Evolutionary conservation across 139 green algal genomes (phyloP), one percentile per base, ranked within the genome.

Genomic region (Limnomonas spitsbergensis): DNA sequence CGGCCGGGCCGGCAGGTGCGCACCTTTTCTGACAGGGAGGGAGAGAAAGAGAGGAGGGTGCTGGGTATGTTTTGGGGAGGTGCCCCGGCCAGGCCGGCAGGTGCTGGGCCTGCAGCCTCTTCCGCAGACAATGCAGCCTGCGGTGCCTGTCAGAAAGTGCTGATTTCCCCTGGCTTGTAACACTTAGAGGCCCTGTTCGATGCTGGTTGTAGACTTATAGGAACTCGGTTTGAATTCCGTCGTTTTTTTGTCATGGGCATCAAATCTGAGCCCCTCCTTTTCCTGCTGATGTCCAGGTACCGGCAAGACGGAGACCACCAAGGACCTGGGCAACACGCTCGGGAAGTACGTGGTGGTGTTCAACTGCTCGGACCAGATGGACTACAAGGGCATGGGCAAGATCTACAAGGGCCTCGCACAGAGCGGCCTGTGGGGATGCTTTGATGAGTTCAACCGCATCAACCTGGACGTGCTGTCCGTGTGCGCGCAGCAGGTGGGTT

Each of bases 371-470:
- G 94, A 98, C 86, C 95, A 97, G 88, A 96, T 98, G 89, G 94
- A 98, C 88, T 95, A 95, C 92, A 97, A 87, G 84, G 93, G 90
- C 80, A 97, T 97, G 89, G 95, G 94, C 81, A 97, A 97, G 73
- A 98, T 98, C 86, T 98, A 95, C 90, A 97, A 97, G 88, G 95
- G 95, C 37, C 87, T 98, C 74, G 95, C 95, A 1, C 94, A 98
- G 88, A 91, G 78, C 27, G 95, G 95, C 36, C 88, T 98, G 54
- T 98, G 95, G 95, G 92, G 93, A 38, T 98, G 94, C 89, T 97
- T 98, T 69, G 95, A 98, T 80, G 95, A 98, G 87, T 98, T 98
- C 91, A 98, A 98, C 86, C 90, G 95, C 82, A 98, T 98, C 92
- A 97, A 97, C 88, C 86, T 98, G 77, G 94, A 98, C 79, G 95